These are phyloP conservation scores for Starmerella geochares DNA, from an alignment of 805 yeast species.

Conservation along the genomic window DNA sequence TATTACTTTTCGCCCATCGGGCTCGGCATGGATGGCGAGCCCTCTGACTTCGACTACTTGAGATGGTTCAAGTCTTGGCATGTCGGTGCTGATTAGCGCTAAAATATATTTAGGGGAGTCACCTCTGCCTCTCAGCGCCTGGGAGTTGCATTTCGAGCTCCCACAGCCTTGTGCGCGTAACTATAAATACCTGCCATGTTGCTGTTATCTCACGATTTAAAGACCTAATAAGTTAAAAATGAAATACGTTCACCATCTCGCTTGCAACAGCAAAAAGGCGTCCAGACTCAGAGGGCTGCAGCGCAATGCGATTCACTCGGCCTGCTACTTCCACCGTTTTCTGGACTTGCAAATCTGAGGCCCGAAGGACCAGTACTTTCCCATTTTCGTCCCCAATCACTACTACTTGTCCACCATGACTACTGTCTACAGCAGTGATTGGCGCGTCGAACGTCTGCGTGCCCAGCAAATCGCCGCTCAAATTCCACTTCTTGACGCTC, in stretches of 20 bases:
- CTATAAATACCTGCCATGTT: not conserved
- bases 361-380: conserved; percentile 7
- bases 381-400: conserved; percentile 26
- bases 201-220: not conserved
- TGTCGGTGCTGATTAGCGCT: conserved; percentile 15
- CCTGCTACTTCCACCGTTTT: conserved; percentile 13
- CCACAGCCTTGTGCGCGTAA: no score
- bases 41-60: conserved; percentile 40
- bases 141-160: no score
- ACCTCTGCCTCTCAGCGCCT: no score
- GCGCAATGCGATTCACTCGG: conserved; percentile 18
- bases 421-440: conserved; percentile 23
- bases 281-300: not conserved
- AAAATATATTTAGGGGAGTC: no score
- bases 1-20: conserved; percentile 55
- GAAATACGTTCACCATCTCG: not conserved
- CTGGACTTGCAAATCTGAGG: not conserved
- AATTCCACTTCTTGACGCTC: conserved; percentile 41
- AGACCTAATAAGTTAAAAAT: conserved; percentile 4
- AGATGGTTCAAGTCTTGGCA: conserved; percentile 36
- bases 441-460: conserved; percentile 15
- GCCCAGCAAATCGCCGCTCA: conserved; percentile 22
- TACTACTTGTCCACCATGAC: not conserved
- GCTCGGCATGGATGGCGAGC: conserved; percentile 66
- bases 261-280: conserved; percentile 5